These are phyloP conservation scores for Macrophomina phaseolina DNA, from an alignment of 2,329 filamentous ascomycete genomes.

Conservation along the genomic window DNA sequence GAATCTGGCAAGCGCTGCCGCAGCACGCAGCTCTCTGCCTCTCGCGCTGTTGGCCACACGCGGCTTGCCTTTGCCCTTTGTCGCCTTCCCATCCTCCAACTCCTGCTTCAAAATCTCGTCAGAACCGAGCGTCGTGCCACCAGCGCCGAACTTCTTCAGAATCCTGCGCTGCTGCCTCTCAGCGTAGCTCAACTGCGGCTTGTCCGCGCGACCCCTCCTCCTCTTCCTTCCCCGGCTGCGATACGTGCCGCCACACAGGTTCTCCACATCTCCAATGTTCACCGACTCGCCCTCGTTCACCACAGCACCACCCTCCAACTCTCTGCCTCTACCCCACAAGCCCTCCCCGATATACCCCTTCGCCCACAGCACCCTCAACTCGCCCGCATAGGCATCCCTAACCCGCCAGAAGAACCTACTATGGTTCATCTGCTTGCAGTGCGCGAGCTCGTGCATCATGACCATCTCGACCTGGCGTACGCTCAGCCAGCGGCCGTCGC, in stretches of 20 bases:
- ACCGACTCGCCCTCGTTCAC: conserved; percentile 64
- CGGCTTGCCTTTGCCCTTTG: conserved; percentile 63
- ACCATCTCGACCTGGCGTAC: conserved; percentile 90
- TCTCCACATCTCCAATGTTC: conserved; percentile 68
- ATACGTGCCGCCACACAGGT: conserved; percentile 79
- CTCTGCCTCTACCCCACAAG: conserved; percentile 76
- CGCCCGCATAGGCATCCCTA: conserved; percentile 72
- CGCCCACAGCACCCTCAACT: conserved; percentile 74
- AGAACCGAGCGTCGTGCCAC: conserved; percentile 71
- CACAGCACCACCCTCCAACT: conserved; percentile 60
- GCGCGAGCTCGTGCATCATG: conserved; percentile 91
- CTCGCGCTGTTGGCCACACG: conserved; percentile 76
- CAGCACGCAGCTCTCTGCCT: conserved; percentile 76
- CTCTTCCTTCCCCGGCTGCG: conserved; percentile 54
- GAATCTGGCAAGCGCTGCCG: conserved; percentile 77
- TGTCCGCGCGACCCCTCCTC: conserved; percentile 29
- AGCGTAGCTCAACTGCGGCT: conserved; percentile 65
- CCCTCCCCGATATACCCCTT: conserved; percentile 79
- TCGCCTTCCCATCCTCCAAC: conserved; percentile 69
- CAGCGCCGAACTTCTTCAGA: conserved; percentile 75
- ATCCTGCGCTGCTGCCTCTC: conserved; percentile 76
- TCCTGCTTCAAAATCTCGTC: conserved; percentile 69
- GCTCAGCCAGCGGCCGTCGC: conserved; percentile 71
- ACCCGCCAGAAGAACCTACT: conserved; percentile 80
- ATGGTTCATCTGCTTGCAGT: conserved; percentile 93